These are phyloP conservation scores for Pseudocercospora eumusae DNA, from an alignment of 2,329 filamentous ascomycete species.

Conservation along the genomic window DNA sequence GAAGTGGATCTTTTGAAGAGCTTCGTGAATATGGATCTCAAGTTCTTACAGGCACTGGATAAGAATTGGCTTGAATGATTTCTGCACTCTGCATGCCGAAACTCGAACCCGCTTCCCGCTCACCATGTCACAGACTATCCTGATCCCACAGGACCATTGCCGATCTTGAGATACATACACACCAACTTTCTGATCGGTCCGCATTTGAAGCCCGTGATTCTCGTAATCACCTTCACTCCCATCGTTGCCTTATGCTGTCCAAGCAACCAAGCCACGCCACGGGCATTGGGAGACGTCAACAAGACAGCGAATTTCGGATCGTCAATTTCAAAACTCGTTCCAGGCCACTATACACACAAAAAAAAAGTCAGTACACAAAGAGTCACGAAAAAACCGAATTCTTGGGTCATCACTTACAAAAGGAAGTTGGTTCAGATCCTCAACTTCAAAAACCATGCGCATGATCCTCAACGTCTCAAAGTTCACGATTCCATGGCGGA, in stretches of 20 bases:
- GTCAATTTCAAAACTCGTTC: rapidly evolving
- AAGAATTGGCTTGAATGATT: slow-evolving; percentile 38
- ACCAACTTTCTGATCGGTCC: background rate
- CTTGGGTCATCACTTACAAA: too few species aligned
- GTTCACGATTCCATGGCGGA: background rate
- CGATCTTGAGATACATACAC: background rate
- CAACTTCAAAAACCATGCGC: background rate
- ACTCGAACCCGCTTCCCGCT: too few species aligned
- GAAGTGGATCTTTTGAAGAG: slow-evolving; percentile 57
- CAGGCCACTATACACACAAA: background rate
- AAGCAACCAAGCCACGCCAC: background rate
- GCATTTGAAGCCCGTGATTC: slow-evolving; percentile 8
- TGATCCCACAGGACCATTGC: background rate
- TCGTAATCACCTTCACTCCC: background rate
- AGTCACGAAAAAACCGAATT: too few species aligned
- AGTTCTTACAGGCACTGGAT: slow-evolving; percentile 46
- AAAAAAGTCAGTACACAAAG: too few species aligned
- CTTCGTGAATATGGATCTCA: slow-evolving; percentile 51
- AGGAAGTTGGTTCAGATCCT: background rate
- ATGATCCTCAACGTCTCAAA: background rate
- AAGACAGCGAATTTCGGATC: background rate
- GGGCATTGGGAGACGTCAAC: background rate
- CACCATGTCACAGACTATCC: too few species aligned
- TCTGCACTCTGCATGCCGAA: too few species aligned
- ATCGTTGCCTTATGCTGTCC: background rate